These are phyloP conservation scores for Ascochyta koolunga DNA, from an alignment of 2,329 filamentous ascomycete species.

Conservation along the genomic window DNA sequence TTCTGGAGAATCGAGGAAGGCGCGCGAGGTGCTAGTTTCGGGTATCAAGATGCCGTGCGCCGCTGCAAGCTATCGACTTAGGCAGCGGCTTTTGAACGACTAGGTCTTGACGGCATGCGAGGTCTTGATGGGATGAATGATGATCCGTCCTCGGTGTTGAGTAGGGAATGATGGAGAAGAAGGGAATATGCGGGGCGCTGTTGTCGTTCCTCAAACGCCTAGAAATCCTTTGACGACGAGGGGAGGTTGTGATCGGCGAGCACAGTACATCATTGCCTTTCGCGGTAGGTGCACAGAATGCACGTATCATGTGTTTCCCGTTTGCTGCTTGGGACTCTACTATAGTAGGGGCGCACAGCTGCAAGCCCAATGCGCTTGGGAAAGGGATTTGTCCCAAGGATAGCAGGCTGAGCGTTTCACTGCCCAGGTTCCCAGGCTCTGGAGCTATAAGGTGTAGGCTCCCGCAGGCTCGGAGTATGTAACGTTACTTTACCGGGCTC, in stretches of 20 bases:
- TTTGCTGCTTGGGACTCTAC: slow-evolving; percentile 6
- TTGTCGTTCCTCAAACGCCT: slow-evolving; percentile 1
- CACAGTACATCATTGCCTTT: slow-evolving; percentile 12
- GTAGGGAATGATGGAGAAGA: neutral
- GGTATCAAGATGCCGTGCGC: slow-evolving; percentile 5
- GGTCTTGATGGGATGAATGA: neutral
- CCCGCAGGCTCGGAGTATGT: slow-evolving; percentile 13
- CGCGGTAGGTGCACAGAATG: slow-evolving; percentile 2
- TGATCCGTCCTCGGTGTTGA: neutral
- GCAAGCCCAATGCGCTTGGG: slow-evolving; percentile 9
- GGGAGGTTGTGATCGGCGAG: slow-evolving; percentile 14
- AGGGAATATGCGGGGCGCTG: slow-evolving; percentile 3
- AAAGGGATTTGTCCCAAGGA: slow-evolving; percentile 11
- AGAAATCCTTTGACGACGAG: slow-evolving; percentile 6
- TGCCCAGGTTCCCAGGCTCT: neutral
- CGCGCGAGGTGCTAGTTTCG: slow-evolving; percentile 5
- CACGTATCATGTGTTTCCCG: slow-evolving; percentile 16
- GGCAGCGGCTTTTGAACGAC: neutral
- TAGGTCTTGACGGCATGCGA: neutral
- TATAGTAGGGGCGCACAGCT: too few species aligned
- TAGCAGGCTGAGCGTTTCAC: neutral
- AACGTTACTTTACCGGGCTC: slow-evolving; percentile 9
- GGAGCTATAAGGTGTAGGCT: neutral
- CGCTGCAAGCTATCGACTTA: neutral
- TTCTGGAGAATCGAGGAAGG: slow-evolving; percentile 9